phyloP scores from a whole-genome alignment of 2,329 filamentous ascomycete species.

The Fusarium sp. region DNA sequence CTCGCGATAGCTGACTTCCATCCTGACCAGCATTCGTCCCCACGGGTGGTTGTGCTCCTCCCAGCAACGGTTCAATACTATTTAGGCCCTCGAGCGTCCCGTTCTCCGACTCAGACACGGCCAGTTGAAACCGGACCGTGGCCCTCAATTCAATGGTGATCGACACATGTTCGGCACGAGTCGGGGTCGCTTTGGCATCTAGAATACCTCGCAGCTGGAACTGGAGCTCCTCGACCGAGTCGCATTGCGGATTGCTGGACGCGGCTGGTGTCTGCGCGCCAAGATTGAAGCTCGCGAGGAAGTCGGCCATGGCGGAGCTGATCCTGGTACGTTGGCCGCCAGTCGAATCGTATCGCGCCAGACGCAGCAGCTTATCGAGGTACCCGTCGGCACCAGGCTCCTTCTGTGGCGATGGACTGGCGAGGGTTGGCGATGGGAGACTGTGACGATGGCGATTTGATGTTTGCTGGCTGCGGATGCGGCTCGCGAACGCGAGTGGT shows the following conservation, averaged over 20 bases:
- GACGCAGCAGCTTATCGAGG: conserved; percentile 26
- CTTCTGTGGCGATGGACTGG: conserved; percentile 24
- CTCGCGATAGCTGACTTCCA: conserved; percentile 46
- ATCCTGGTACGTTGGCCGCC: conserved; percentile 1
- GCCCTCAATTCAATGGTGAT: conserved; percentile 58
- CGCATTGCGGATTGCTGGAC: conserved; percentile 42
- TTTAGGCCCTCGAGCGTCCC: conserved; percentile 46
- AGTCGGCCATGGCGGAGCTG: conserved; percentile 49
- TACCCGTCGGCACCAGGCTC: conserved; percentile 28
- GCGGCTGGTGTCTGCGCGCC: conserved; percentile 36
- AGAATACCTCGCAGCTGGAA: conserved; percentile 54
- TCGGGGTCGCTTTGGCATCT: conserved; percentile 55
- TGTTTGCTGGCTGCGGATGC: conserved; percentile 8
- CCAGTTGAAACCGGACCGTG: conserved; percentile 55
- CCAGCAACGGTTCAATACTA: conserved; percentile 49
- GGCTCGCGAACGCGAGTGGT: conserved; percentile 27
- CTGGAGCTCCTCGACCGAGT: conserved; percentile 57
- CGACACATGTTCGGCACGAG: conserved; percentile 60
- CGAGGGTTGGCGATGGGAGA: conserved; percentile 10
- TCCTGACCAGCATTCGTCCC: conserved; percentile 12
- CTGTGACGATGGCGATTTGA: conserved; percentile 1
- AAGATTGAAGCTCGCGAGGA: conserved; percentile 51
- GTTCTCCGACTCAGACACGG: conserved; percentile 51
- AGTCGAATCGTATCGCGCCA: conserved; percentile 15
- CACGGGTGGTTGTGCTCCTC: conserved; percentile 41